Base-by-base conservation (phyloP, 2,329 filamentous ascomycete genomes). In the Tolypocladium cylindrosporum region DNA sequence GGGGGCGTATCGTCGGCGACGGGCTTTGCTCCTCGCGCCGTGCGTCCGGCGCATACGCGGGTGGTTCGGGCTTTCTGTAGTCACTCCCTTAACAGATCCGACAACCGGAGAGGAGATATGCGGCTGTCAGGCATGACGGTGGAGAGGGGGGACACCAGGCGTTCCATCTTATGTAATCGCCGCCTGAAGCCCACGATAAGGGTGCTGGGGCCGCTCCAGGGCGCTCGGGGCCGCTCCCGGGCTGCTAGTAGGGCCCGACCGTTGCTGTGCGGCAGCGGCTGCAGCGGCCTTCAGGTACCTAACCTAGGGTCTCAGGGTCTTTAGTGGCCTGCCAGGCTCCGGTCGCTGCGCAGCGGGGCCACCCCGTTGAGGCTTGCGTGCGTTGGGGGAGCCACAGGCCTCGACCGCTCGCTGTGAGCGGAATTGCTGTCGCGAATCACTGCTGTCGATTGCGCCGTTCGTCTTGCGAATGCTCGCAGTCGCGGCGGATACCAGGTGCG, bases 111-210 rank as follows among this genome's bases (percentile, higher is more conserved):
- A 19, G 48, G 50, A 36, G 27, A 53, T 27, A 31, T 16, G 48
- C 27, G 40, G 39, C 45, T 16, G 45, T 19, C 9, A 50, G 34
- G 36, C 53, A 54, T 52, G 45, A 43, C 36, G 55, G 37, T 14
- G 55, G 39, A 24, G 55, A 52, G 37, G 39, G 48, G 55, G 39
- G 4, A 36, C 9, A 27, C 24, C 10, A 42, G 27, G 5, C 21
- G 45, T 41, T 34, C 45, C 48, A 52, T 52, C 52, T 54, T 55
- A 55, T 41, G 55, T 52, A 53, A 52, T 51, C 45, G n/a, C 19
- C 13, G 31, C 48, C 31, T 36, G 19, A 21, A 50, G 27, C 19
- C 43, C 24, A 31, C 31, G 31, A 34, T 34, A 6, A 5, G 13
- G 24, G 43, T 4, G 9, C 5, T 39, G 10, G 37, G 37, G 37